Evolutionary conservation across 2,329 filamentous ascomycete genomes (phyloP), one percentile per base, ranked within the genome.

Genomic region (Helotiales sp.): DNA sequence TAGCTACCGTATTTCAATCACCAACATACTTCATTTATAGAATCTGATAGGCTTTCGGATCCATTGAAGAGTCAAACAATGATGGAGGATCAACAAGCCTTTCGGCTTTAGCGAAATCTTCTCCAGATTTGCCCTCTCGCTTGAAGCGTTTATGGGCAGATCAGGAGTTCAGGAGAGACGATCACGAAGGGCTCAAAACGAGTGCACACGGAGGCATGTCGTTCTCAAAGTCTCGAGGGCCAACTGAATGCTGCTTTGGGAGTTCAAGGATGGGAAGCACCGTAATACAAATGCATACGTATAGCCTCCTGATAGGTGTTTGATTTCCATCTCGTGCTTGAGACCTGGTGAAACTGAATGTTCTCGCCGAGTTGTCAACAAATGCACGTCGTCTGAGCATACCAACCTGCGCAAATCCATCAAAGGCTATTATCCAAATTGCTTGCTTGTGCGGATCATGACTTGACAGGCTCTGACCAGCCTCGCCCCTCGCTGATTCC

Each of bases 381-480:
- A 34, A 11, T 22, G 52, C 49, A 34, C 30, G 8, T 55, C 28
- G 30, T 15, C 30, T 37, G 28, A 13, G 52, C 28, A 22, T 34
- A 22, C 26, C n/a, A 54, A 30, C 15, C 7, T n/a, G 50, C 28
- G 22, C 17, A 28, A 32, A 32, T 8, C 3, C n/a, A 20, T 20
- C 28, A 55, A 34, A 32, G 20, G 28, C 52, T 55, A 22, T 55
- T 55, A 55, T 24, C n/a, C 52, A 34, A 55, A 32, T 57, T 57
- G 54, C 20, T 57, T 57, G 30, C 54, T 37, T 40, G n/a, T 57
- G 54, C 20, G 32, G 54, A 17, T 52, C 54, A 40, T 24, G 32
- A 57, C n/a, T 40, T 57, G 32, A 57, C 54, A 24, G 54, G 54
- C 54, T 57, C 20, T 57, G 20, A 20, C 32, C 54, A 57, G 54